These are phyloP conservation scores for Candida methanosorbosa DNA, from an alignment of 805 yeast species.

Conservation along the genomic window DNA sequence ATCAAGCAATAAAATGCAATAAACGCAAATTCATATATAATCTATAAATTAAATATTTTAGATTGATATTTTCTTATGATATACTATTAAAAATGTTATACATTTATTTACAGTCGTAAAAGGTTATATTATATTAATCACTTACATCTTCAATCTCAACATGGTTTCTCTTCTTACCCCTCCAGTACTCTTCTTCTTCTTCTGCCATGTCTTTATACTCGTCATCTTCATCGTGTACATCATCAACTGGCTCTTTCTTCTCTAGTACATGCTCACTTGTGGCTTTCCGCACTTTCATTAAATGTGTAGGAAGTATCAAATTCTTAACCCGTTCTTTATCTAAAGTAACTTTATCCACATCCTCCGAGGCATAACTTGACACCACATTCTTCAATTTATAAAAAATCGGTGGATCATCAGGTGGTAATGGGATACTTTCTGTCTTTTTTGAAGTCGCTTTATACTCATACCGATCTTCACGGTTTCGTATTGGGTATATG, in stretches of 20 bases:
- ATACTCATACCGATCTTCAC: background rate
- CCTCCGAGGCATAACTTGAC: too few relatives aligned
- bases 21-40: constrained; percentile 2
- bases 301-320: constrained; percentile 12
- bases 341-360: too few relatives aligned
- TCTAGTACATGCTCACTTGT: background rate
- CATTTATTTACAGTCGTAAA: background rate
- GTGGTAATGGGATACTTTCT: constrained; percentile 23
- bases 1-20: too few relatives aligned
- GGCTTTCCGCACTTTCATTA: constrained; percentile 7
- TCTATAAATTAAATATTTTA: constrained; percentile 89
- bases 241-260: background rate
- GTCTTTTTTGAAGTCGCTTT: background rate
- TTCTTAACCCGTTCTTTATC: constrained; percentile 4
- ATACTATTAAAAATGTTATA: constrained; percentile 9
- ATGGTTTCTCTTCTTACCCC: background rate
- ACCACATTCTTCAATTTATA: constrained; percentile 27
- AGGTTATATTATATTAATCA: background rate
- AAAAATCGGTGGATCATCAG: constrained; percentile 35
- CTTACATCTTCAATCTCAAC: constrained; percentile 2
- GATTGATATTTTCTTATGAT: constrained; percentile 57
- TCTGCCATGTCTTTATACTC: constrained; percentile 6
- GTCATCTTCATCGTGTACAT: background rate
- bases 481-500: constrained; percentile 21
- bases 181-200: constrained; percentile 12